A percentile compares a stretch with the other conserved stretches of the same genome.
These are phyloP conservation scores for Aureobasidium sp. DNA, from an alignment of 2,329 filamentous ascomycete genomes.

Conservation along the genomic window DNA sequence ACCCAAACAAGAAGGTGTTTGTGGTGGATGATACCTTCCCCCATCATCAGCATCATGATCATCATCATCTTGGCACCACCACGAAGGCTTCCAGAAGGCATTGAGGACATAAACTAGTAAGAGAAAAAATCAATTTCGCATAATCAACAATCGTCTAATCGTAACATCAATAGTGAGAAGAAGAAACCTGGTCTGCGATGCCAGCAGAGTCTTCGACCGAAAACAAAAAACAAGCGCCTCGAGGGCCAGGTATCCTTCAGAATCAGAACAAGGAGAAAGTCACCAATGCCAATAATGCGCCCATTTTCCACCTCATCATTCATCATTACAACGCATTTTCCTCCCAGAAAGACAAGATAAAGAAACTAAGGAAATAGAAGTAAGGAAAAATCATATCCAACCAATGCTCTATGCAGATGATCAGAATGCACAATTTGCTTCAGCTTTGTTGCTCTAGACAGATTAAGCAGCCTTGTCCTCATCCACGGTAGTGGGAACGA, in stretches of 20 bases:
- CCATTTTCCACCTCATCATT: conserved; percentile 6
- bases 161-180: background rate
- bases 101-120: background rate
- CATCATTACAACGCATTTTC: background rate
- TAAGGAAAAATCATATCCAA: background rate
- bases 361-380: background rate
- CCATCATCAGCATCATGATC: background rate
- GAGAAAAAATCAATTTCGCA: background rate
- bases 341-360: background rate
- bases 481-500: background rate
- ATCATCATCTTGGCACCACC: background rate
- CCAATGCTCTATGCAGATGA: background rate
- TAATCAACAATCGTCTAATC: conserved; percentile 10
- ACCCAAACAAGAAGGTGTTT: background rate
- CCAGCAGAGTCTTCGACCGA: background rate
- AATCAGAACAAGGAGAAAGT: background rate
- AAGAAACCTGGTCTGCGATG: background rate
- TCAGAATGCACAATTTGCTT: background rate
- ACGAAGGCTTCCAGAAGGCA: background rate
- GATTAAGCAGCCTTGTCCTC: conserved; percentile 1
- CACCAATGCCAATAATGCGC: background rate
- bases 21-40: background rate
- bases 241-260: background rate
- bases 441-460: background rate
- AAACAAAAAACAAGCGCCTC: background rate